phyloP scores from a whole-genome alignment of 805 yeast genomes.

The Brettanomyces custersianus region DNA sequence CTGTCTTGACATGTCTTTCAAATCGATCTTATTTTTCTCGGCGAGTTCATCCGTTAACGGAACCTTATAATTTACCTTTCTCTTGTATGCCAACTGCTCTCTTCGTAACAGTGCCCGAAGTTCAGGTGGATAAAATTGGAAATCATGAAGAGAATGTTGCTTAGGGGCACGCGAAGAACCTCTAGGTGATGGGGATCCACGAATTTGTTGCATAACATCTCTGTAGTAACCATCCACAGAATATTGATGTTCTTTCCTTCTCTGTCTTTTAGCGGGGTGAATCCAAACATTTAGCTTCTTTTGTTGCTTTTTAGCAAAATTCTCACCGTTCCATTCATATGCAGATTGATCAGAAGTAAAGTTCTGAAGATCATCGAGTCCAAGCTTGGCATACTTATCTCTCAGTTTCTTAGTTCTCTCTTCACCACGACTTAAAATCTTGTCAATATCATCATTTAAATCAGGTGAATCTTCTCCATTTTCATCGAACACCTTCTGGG shows the following conservation, averaged over 20 bases:
- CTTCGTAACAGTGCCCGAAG: constrained; percentile 45
- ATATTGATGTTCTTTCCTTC: constrained; percentile 73
- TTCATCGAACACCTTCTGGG: constrained; percentile 71
- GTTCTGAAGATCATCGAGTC: constrained; percentile 88
- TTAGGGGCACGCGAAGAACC: constrained; percentile 52
- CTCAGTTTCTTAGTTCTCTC: constrained; percentile 72
- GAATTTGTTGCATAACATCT: constrained; percentile 44
- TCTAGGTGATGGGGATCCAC: constrained; percentile 32
- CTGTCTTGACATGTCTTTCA: constrained; percentile 8
- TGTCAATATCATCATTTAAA: constrained; percentile 65
- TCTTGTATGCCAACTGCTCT: constrained; percentile 59
- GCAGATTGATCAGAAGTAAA: constrained; percentile 79
- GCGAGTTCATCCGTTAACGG: constrained; percentile 46
- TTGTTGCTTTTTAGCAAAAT: constrained; percentile 54
- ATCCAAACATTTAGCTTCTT: constrained; percentile 48
- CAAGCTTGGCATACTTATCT: constrained; percentile 75
- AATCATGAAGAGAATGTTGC: constrained; percentile 54
- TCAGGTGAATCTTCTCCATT: constrained; percentile 14
- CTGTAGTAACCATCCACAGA: constrained; percentile 70
- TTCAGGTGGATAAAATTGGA: constrained; percentile 59
- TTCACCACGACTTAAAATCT: constrained; percentile 70
- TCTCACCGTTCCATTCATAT: constrained; percentile 94
- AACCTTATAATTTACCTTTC: constrained; percentile 48
- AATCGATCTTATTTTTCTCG: constrained; percentile 43
- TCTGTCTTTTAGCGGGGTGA: constrained; percentile 65